Base-by-base conservation (phyloP, 306 rosid species). In the Prinsepia uniflora region DNA sequence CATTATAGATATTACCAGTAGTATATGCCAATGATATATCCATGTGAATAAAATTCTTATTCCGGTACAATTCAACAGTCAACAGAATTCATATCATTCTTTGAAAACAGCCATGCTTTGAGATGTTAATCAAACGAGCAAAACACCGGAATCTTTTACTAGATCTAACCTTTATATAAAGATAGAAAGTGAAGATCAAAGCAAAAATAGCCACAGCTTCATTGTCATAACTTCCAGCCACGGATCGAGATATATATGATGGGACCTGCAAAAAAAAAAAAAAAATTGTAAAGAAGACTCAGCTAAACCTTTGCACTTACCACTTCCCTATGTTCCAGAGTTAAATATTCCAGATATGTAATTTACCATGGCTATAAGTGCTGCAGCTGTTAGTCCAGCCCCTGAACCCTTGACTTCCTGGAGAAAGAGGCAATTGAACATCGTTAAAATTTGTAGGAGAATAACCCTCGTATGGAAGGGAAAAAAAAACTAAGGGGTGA, bases 131-230 rank as follows among this genome's bases (percentile, higher is more conserved):
- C n/a, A 24, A 46, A 30, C 41, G 74, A 63, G 70, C 59, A 3
- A 43, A 67, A 60, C 30, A 12, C 52, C 53, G 39, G n/a, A 18
- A 49, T 22, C 10, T 58, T 62, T 57, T 47, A 56, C 57, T 58
- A 42, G 73, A 68, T 55, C 75, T 79, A 60, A 95, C 99, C 99
- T 95, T 95, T 81, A 95, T 82, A 82, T 95, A 95, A 75, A 95
- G 99, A 83, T 84, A 95, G 85, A 95, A 95, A 41, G 99, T 95
- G 87, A 91, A 80, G 76, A 95, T 87, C 87, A 95, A 82, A 76
- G 99, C 97, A 86, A 95, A 95, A 81, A 95, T 95, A 68, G 99
- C 99, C 68, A 95, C 99, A 53, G 99, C 99, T 86, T 95, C 99
- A 85, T 95, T 95, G 81, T 95, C 99, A 73, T 91, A 95, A 88